phyloP scores from a whole-genome alignment of 495 filamentous ascomycete genomes.

The Corynascus novoguineensis region DNA sequence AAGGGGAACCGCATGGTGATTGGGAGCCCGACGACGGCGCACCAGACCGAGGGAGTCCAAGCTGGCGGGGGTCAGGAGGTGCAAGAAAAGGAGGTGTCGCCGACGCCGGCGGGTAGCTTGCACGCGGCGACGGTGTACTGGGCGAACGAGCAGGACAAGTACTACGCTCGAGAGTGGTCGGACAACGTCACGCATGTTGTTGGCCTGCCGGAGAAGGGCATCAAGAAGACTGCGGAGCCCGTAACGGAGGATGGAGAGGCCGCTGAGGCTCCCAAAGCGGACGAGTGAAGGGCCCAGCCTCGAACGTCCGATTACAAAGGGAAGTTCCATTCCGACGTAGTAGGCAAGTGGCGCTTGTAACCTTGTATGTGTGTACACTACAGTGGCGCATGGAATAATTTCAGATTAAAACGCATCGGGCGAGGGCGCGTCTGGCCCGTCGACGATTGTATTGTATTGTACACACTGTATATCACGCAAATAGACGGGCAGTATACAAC shows the following conservation, averaged over 20 bases:
- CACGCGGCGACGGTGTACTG: slow-evolving; percentile 55
- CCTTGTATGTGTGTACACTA: background rate
- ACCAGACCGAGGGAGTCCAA: background rate
- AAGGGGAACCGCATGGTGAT: slow-evolving; percentile 43
- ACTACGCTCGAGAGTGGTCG: slow-evolving; percentile 64
- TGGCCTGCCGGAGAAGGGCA: slow-evolving; percentile 35
- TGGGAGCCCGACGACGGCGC: slow-evolving; percentile 14
- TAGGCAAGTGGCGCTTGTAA: background rate
- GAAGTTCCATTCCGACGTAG: too few relatives aligned
- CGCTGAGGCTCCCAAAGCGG: background rate
- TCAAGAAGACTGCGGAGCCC: background rate
- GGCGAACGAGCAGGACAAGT: slow-evolving; percentile 59
- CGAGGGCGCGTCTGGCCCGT: background rate
- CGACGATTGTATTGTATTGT: slow-evolving; percentile 7
- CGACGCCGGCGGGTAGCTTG: slow-evolving; percentile 6
- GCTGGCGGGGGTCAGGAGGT: slow-evolving; percentile 17
- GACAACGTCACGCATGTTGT: slow-evolving; percentile 56
- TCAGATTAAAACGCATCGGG: background rate
- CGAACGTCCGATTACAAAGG: background rate
- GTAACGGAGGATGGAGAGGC: background rate
- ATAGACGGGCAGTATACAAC: background rate
- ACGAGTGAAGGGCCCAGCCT: background rate
- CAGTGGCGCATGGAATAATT: background rate
- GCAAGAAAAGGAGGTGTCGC: slow-evolving; percentile 26
- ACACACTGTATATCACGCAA: slow-evolving; percentile 11